Conservation (phyloP, 1,139 yeast genomes). For the Suhomyces bolitotheri region DNA sequence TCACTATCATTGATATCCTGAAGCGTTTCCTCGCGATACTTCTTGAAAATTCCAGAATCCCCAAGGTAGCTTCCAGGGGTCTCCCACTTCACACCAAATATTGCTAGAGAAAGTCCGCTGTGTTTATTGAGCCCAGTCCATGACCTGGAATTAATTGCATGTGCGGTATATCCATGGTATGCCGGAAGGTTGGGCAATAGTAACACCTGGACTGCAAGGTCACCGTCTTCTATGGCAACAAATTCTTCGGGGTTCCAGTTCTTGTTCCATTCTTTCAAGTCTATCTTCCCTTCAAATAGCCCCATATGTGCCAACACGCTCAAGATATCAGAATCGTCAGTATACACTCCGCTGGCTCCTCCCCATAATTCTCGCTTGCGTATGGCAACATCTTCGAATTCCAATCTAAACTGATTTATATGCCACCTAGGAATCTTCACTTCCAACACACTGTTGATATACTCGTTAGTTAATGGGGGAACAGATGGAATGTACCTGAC, state of each 20-base stretch:
- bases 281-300: slow-evolving; percentile 38
- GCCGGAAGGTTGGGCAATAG: slow-evolving; percentile 64
- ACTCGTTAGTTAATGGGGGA: slow-evolving; percentile 51
- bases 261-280: slow-evolving; percentile 38
- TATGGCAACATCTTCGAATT: slow-evolving; percentile 35
- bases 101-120: slow-evolving; percentile 66
- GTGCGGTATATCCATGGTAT: slow-evolving; percentile 63
- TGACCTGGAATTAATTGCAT: slow-evolving; percentile 70
- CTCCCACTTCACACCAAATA: slow-evolving; percentile 58
- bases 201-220: slow-evolving; percentile 67
- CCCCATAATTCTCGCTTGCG: slow-evolving; percentile 79
- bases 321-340: slow-evolving; percentile 89
- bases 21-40: slow-evolving; percentile 29
- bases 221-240: slow-evolving; percentile 32
- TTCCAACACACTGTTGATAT: slow-evolving; percentile 62
- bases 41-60: slow-evolving; percentile 32
- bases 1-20: slow-evolving; percentile 27
- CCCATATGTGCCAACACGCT: slow-evolving; percentile 77
- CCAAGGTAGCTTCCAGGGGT: slow-evolving; percentile 30
- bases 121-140: slow-evolving; percentile 61
- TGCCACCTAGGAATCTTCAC: slow-evolving; percentile 59
- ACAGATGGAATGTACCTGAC: slow-evolving; percentile 39
- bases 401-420: slow-evolving; percentile 28
- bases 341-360: slow-evolving; percentile 71
- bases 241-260: slow-evolving; percentile 32